These are phyloP conservation scores for Obelidium mucronatum DNA, from an alignment of 192 early-diverging fungal species.

Conservation along the genomic window DNA sequence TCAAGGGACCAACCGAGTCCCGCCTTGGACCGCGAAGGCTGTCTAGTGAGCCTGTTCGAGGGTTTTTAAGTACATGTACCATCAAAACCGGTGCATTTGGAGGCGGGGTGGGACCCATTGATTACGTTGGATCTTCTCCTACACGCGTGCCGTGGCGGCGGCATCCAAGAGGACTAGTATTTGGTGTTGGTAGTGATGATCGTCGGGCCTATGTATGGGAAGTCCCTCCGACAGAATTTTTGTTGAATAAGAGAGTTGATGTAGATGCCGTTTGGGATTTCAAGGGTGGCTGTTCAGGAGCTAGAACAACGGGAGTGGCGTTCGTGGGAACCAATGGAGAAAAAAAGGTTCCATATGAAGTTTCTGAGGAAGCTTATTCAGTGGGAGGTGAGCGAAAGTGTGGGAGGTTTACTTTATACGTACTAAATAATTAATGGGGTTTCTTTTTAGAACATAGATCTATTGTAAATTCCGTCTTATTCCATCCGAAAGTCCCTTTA, in stretches of 20 bases:
- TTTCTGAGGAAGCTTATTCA: constrained; percentile 17
- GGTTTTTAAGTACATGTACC: constrained; percentile 16
- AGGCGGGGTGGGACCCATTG: background rate
- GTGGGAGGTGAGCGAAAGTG: constrained; percentile 15
- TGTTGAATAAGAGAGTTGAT: constrained; percentile 14
- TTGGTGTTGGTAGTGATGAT: constrained; percentile 36
- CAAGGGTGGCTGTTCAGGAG: background rate
- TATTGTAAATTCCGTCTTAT: constrained; percentile 30
- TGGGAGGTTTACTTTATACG: no score
- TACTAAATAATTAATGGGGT: no score
- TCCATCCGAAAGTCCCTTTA: constrained; percentile 12
- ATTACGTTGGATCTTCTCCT: background rate
- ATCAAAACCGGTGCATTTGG: constrained; percentile 30
- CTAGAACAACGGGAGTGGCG: background rate
- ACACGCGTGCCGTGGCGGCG: background rate
- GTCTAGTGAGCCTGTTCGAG: background rate
- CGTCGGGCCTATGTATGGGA: constrained; percentile 31
- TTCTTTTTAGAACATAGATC: no score
- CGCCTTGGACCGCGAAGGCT: background rate
- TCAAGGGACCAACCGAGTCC: background rate
- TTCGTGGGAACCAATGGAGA: background rate
- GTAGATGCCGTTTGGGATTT: background rate
- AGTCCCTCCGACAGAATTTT: background rate
- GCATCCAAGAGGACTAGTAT: constrained; percentile 5
- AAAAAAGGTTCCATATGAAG: constrained; percentile 4